Conservation (phyloP, 495 filamentous ascomycete species). For the Penicillium maclennaniae region DNA sequence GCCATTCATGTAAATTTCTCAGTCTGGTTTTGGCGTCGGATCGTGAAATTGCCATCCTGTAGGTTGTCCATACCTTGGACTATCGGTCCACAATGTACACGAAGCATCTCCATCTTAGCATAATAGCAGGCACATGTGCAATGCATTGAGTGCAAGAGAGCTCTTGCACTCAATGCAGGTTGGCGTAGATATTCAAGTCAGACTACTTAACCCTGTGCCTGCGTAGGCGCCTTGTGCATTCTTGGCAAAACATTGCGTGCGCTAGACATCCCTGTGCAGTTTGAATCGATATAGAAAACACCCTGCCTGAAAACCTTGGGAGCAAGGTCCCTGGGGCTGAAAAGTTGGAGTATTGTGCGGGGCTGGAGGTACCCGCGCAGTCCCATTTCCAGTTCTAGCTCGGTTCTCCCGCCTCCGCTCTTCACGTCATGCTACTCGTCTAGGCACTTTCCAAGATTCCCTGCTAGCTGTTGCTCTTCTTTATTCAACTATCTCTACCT, state of each 20-base stretch:
- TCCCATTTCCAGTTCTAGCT: background rate
- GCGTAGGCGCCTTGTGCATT: too few relatives aligned
- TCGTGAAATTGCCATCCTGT: background rate
- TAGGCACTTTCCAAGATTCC: background rate
- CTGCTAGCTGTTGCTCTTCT: background rate
- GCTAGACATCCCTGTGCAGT: too few relatives aligned
- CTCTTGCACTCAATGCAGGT: too few relatives aligned
- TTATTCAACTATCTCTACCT: background rate
- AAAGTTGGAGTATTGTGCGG: constrained; percentile 8
- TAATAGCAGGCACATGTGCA: too few relatives aligned
- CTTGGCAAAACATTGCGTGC: too few relatives aligned
- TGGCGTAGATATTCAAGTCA: too few relatives aligned
- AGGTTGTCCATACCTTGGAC: background rate
- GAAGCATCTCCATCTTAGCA: background rate
- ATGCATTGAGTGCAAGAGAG: too few relatives aligned
- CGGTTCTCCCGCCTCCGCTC: constrained; percentile 8
- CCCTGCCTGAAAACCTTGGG: too few relatives aligned
- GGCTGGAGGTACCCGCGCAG: constrained; percentile 16
- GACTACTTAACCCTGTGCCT: too few relatives aligned
- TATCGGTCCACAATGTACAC: background rate
- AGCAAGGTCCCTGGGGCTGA: too few relatives aligned
- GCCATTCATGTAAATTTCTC: background rate
- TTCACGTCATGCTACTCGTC: constrained; percentile 18
- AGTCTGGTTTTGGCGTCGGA: background rate
- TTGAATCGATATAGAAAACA: too few relatives aligned